Evolutionary conservation across 2,329 filamentous ascomycete genomes (phyloP), one percentile per base, ranked within the genome.

Genomic region (Fusarium sambucinum): DNA sequence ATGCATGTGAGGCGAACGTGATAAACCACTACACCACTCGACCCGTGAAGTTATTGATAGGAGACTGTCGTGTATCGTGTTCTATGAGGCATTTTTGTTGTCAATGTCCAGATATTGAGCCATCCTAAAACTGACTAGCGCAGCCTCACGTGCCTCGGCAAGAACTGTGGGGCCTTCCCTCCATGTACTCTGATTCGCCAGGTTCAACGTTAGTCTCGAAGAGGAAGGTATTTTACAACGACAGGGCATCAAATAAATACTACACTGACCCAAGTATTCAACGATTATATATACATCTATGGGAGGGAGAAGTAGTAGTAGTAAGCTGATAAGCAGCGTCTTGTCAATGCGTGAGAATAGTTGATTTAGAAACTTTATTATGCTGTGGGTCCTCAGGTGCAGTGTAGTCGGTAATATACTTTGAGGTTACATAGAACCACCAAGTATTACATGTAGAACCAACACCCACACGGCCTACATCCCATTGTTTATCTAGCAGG

Each of bases 1-100:
- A 25, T 3, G 11, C 1, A 29, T 56, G 54, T 58, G 55, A 58
- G 23, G 29, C 29, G 29, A 21, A 35, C 47, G 55, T 54, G 55
- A 58, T 54, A 58, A 54, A n/a, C 55, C 55, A 44, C 55, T 58
- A 58, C 55, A 54, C 55, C 48, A 58, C 16, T 54, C 55, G 48
- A 58, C 55, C 55, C 25, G 25, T 19, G 5, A 11, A 17, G 14
- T 35, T 35, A 3, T 44, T 53, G 7, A 4, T 33, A 27, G 4
- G 3, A 16, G 4, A 1, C 7, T 9, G 8, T 0, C 5, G 13
- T 6, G n/a, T 21, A 1, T 25, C 25, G 4, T 4, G 6, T 6
- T 23, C 8, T 0, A 19, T 46, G 42, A 32, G 17, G 25, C 7
- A 29, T 44, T 29, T 44, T 13, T n/a, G 7, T 1, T 6, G 8